Conservation (phyloP, 345 rosid genomes). For the Jatropha curcas region DNA sequence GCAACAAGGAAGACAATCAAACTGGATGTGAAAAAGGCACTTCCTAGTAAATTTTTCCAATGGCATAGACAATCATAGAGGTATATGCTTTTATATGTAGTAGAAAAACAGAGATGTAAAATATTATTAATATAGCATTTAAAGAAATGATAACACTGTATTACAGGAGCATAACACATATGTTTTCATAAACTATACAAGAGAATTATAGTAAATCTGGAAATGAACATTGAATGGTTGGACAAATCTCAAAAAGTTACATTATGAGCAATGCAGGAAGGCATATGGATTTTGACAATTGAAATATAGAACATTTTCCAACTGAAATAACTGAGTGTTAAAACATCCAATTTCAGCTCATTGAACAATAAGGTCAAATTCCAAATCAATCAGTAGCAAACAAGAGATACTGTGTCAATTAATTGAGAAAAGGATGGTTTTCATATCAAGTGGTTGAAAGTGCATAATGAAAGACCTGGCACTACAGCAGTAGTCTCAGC, state of each 20-base stretch:
- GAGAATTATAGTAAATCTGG: not conserved
- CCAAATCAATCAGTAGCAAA: not conserved
- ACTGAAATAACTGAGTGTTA: not conserved
- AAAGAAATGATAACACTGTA: not conserved
- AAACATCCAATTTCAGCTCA: not conserved
- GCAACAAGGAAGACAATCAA: not conserved
- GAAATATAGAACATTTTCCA: constrained; percentile 1
- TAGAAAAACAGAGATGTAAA: not conserved
- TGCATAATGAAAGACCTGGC: constrained; percentile 57
- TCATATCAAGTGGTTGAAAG: constrained; percentile 1
- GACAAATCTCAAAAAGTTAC: not conserved
- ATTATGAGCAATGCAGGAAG: not conserved
- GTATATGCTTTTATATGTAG: not conserved
- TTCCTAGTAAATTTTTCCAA: not conserved
- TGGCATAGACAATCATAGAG: not conserved
- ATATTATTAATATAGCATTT: not conserved
- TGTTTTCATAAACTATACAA: not conserved
- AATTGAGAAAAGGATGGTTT: not conserved
- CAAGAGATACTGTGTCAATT: not conserved
- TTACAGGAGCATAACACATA: not conserved
- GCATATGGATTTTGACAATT: not conserved
- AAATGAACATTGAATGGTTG: not conserved
- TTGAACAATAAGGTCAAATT: not conserved
- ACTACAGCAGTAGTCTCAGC: constrained; percentile 69
- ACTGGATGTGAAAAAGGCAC: not conserved